Evolutionary conservation across 108 stramenopile genomes (phyloP).

Genomic region (Cylindrotheca fusiformis): DNA sequence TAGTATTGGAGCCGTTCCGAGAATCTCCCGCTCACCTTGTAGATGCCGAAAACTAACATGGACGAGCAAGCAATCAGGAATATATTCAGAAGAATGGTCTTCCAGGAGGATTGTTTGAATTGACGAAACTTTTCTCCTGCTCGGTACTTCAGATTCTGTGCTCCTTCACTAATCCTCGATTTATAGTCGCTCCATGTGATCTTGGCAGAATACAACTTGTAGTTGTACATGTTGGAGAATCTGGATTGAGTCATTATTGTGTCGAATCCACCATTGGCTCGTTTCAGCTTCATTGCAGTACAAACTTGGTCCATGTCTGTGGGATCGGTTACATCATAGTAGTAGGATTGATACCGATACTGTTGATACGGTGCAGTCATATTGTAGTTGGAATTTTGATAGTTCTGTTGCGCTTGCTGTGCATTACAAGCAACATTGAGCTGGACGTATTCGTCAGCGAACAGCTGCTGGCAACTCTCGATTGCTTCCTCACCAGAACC

Average conservation of each 20-base stretch:
- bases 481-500: not conserved
- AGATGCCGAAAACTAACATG: not conserved
- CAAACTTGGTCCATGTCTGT: not conserved
- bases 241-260: not conserved
- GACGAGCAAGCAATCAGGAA: not conserved
- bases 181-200: not conserved
- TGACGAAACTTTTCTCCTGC: not conserved
- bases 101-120: not conserved
- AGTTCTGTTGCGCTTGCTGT: not conserved
- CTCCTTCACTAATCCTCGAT: not conserved
- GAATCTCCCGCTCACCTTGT: too few species aligned
- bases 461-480: not conserved
- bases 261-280: not conserved
- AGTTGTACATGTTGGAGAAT: not conserved
- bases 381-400: not conserved
- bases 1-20: too few species aligned
- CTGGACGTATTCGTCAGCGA: not conserved
- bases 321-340: not conserved
- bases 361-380: not conserved
- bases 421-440: not conserved
- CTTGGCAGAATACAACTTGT: not conserved
- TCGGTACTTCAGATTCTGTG: not conserved
- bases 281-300: not conserved
- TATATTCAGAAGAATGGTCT: not conserved
- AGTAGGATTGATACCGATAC: not conserved